Base-by-base conservation (phyloP, 2,329 filamentous ascomycete species). In the Penicillium occitanis region DNA sequence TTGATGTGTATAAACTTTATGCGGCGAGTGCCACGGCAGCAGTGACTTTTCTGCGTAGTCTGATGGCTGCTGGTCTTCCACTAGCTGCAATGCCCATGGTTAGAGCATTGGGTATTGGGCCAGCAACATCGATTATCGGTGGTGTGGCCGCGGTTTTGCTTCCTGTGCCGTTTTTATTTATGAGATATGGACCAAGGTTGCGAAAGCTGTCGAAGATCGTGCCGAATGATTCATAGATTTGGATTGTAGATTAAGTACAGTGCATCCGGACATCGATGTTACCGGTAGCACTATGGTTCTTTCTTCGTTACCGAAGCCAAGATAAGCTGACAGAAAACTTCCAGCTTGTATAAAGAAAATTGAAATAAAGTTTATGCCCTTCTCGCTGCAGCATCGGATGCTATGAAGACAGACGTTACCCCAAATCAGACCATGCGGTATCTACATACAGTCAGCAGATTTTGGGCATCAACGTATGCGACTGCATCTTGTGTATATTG, bases 91-190 rank as follows among this genome's bases (percentile, higher is more conserved):
- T 72, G 53, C 80, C 80, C 0, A 80, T 82, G 79, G 79, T 81
- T 55, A 64, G 68, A 13, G 72, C 71, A 25, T 67, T 83, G 44
- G 81, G 80, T 0, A 74, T 82, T 25, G 80, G 80, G 5, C 78
- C 79, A 6, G 78, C 78, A 14, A 75, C 77, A 59, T 78, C 75
- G 35, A 73, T 83, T 4, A 70, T 83, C 7, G 81, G 80, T 5
- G 80, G 71, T 1, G 71, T 83, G 0, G 78, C 79, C 40, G 74
- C 74, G 10, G 61, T 78, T 6, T 73, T 77, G 10, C 55, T 83
- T 50, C 80, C 80, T 0, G 78, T 82, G n/a, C 81, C 81, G 1
- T 78, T 82, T 28, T 62, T 82, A 28, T 81, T 83, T 67, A 53
- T 53, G 50, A 33, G 14, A 53, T 53, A 53, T 33, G 50, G 50